Percentiles rank a stretch among this genome's conserved stretches.
These are phyloP conservation scores for Colletotrichum sp. DNA, from an alignment of 2,329 filamentous ascomycete species.

Conservation along the genomic window DNA sequence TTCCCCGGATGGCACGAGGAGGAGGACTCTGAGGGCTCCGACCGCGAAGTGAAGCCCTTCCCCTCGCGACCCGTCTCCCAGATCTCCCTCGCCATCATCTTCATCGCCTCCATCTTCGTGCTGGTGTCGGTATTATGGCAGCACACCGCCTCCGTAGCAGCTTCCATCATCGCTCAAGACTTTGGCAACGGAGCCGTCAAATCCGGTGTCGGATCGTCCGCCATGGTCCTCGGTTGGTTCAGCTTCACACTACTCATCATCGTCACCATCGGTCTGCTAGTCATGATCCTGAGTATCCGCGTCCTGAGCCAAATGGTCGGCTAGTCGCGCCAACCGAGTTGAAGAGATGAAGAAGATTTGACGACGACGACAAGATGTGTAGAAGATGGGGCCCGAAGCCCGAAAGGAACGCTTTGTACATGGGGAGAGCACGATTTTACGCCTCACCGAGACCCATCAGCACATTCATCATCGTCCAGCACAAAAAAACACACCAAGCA, in stretches of 20 bases:
- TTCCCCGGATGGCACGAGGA: slow-evolving; percentile 99
- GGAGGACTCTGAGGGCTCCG: slow-evolving; percentile 78
- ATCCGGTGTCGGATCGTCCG: slow-evolving; percentile 88
- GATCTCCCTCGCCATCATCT: slow-evolving; percentile 91
- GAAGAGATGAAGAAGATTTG: background rate
- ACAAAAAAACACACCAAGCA: slow-evolving; percentile 8
- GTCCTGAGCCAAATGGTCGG: slow-evolving; percentile 68
- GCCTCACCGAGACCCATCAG: background rate
- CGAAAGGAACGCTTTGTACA: background rate
- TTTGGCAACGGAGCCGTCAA: slow-evolving; percentile 88
- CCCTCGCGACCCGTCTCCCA: slow-evolving; percentile 92
- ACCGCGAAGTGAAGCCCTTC: slow-evolving; percentile 92
- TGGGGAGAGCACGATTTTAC: background rate
- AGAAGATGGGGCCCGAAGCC: background rate
- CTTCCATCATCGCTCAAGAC: slow-evolving; percentile 91
- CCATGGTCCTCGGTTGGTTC: slow-evolving; percentile 98
- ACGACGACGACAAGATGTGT: background rate
- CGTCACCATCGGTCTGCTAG: slow-evolving; percentile 90
- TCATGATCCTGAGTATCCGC: slow-evolving; percentile 95
- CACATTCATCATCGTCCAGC: slow-evolving; percentile 6
- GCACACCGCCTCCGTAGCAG: slow-evolving; percentile 95
- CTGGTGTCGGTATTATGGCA: slow-evolving; percentile 85
- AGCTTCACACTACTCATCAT: slow-evolving; percentile 92
- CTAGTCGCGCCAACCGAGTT: slow-evolving; percentile 11
- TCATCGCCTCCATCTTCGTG: slow-evolving; percentile 73